Evolutionary conservation across 371 early-diverging fungal genomes (phyloP).

Genomic region (Capillidium rhysosporum): DNA sequence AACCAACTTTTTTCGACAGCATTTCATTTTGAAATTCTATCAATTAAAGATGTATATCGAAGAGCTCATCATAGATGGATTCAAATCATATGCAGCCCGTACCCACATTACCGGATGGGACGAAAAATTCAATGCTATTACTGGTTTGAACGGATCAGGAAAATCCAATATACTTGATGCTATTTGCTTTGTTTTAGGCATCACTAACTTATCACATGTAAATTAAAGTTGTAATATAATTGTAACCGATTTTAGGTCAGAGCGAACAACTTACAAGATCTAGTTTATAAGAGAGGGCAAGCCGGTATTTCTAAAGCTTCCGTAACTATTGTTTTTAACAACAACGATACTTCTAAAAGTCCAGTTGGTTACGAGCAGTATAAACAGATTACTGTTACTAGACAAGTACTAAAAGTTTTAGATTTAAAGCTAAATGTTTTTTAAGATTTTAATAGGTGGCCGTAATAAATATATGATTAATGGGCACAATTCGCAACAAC

Average conservation of each 20-base stretch:
- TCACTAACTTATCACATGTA: constrained; percentile 72
- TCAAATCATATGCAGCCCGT: constrained; percentile 92
- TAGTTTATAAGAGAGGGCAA: constrained; percentile 95
- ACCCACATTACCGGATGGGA: constrained; percentile 94
- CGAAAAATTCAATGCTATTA: constrained; percentile 96
- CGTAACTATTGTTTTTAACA: constrained; percentile 92
- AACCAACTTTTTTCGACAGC: too few relatives aligned
- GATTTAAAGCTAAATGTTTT: background rate
- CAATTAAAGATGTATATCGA: constrained; percentile 70
- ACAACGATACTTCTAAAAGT: constrained; percentile 59
- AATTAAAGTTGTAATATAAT: constrained; percentile 5
- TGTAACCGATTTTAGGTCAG: constrained; percentile 41
- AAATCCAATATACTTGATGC: constrained; percentile 99
- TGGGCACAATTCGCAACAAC: constrained; percentile 77
- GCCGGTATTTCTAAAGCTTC: constrained; percentile 93
- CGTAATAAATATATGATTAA: constrained; percentile 93
- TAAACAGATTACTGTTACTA: constrained; percentile 76
- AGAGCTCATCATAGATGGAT: constrained; percentile 91
- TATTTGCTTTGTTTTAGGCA: constrained; percentile 98
- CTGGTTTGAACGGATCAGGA: constrained; percentile 98
- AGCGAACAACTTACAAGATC: constrained; percentile 81
- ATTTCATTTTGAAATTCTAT: too few relatives aligned
- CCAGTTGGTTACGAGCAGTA: constrained; percentile 83
- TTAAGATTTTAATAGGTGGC: constrained; percentile 70
- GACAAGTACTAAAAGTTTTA: constrained; percentile 40